These are phyloP conservation scores for Inga oerstediana DNA, from an alignment of 306 rosid genomes.

Conservation along the genomic window DNA sequence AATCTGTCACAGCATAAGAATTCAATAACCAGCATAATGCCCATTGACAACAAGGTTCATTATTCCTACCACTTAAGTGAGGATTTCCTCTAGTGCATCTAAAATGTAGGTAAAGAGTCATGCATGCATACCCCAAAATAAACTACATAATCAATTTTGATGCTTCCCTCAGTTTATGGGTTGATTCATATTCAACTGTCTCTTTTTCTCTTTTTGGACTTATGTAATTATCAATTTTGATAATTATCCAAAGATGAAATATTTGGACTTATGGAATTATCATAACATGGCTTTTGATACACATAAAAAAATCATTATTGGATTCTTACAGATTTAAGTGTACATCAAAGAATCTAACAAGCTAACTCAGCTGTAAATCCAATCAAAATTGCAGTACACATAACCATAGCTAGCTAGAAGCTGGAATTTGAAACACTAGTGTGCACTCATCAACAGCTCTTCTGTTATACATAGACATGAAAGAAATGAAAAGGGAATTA, in stretches of 20 bases:
- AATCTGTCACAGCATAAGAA: too few relatives aligned
- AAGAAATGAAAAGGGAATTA: not conserved
- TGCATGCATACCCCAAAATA: too few relatives aligned
- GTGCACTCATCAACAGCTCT: not conserved
- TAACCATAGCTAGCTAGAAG: not conserved
- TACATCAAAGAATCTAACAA: conserved; percentile 12
- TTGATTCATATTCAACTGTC: too few relatives aligned
- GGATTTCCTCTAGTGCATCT: too few relatives aligned
- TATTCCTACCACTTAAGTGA: too few relatives aligned
- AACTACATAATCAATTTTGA: not conserved
- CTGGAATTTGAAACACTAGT: not conserved
- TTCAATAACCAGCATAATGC: too few relatives aligned
- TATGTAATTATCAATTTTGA: too few relatives aligned
- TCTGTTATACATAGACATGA: not conserved
- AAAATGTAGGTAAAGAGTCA: too few relatives aligned
- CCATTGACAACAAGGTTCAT: too few relatives aligned
- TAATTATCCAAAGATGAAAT: not conserved
- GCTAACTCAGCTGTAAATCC: conserved; percentile 21
- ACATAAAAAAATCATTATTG: not conserved
- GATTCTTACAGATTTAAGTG: not conserved
- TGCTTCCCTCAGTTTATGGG: not conserved
- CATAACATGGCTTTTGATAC: not conserved
- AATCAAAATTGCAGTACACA: conserved; percentile 33
- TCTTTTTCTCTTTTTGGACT: too few relatives aligned
- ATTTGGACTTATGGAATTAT: not conserved